Evolutionary conservation across 345 rosid species (phyloP), one percentile per base, ranked within the genome.

Genomic region (Capsella bursapastoris): DNA sequence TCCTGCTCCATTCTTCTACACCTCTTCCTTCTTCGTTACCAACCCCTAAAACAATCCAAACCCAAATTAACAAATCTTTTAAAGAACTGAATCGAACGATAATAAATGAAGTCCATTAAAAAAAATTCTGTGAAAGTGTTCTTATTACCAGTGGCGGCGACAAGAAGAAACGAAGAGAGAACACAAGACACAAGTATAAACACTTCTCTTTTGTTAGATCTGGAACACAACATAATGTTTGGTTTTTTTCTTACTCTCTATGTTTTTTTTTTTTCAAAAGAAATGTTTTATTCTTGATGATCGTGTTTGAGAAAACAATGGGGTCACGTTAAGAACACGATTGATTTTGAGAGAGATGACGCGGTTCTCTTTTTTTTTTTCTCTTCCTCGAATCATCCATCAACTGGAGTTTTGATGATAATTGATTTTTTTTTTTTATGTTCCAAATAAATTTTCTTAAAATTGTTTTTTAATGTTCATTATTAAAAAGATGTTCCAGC

Each of bases 1-100:
- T 40, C 43, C 80, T 34, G 37, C 8, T 78, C 96, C 79, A 71
- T 75, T 74, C 73, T 58, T 61, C 74, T 68, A 64, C 75, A 37
- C 68, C 67, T 18, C 58, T 66, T 31, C 58, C 74, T 22, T 65
- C 75, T 22, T 68, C 74, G 57, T 52, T 83, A 35, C 49, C 77
- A 41, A 61, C 7, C 16, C 50, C 66, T 76, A 57, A 2, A 66
- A 35, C 53, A 62, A 50, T 68, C 25, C 71, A 82, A 81, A 3
- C 72, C n/a, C 27, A 37, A 38, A 59, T 15, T 13, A 15, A 18
- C 27, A 18, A 32, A 12, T 22, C 14, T 52, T 4, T 38, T 9
- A 32, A 48, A 43, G 37, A 70, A 71, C 1, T 38, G 55, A 29
- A 53, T 51, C 56, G n/a, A 35, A 29, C 37, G 37, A 1, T 34